Evolutionary conservation across 345 rosid species (phyloP), one percentile per base, ranked within the genome.

Genomic region (Bruguiera sexangula): DNA sequence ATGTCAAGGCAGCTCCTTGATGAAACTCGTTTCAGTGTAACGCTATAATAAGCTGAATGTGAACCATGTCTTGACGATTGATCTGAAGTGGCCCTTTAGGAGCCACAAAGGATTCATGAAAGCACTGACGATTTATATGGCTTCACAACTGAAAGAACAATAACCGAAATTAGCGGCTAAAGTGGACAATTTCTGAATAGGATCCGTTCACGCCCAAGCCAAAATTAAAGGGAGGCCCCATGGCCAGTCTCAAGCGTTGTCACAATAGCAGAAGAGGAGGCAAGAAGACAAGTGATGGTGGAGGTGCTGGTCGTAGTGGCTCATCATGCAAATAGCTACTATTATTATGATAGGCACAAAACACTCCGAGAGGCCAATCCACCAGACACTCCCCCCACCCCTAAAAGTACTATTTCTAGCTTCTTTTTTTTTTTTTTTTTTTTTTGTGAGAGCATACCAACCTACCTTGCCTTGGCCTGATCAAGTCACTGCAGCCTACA

Each of bases 231-330:
- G 29, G 60, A 56, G 60, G 60, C 30, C 60, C 60, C 60, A 56
- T 56, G 29, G 60, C 60, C 60, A 56, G 60, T 24, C 60, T 3
- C 60, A 21, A 56, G 29, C 22, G 31, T 27, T 56, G 60, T 56
- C 60, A 56, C 29, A n/a, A 56, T 24, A 56, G 60, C 7, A 22
- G 59, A 22, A 24, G 60, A 24, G 60, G 30, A 15, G 59, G 59
- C 59, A 56, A 56, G 60, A 56, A 56, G 60, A 56, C 60, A 56
- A 56, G 29, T 56, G 60, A 18, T 56, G 60, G 60, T 56, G 60
- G 60, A 56, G 60, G 60, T 11, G 60, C 60, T 24, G 31, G 30
- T 56, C 31, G 30, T 56, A 55, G 30, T 56, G 60, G 60, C 29
- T 43, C 50, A 56, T 24, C 60, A 10, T 56, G 60, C 60, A 24